Percentiles rank a stretch among this genome's conserved stretches.
These are phyloP conservation scores for Leucocoprinus birnbaumii DNA, from an alignment of 768 basidiomycete species.

Conservation along the genomic window DNA sequence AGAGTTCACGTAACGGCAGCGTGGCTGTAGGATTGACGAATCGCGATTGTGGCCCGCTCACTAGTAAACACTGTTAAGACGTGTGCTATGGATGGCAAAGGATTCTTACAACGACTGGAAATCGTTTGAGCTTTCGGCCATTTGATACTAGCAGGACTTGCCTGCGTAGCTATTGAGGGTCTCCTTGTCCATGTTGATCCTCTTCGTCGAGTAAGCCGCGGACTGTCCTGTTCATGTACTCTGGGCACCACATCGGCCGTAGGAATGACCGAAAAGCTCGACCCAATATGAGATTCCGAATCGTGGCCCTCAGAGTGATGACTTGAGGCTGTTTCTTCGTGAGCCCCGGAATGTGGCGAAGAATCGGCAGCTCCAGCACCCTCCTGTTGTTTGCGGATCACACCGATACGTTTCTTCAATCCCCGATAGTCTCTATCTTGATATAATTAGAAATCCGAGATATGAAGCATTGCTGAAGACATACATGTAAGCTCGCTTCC, in stretches of 20 bases:
- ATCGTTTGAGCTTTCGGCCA: conserved; percentile 1
- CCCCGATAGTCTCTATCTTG: conserved; percentile 63
- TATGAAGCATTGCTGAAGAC: not conserved
- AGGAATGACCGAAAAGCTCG: conserved; percentile 1
- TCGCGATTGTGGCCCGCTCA: not conserved
- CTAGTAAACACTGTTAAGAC: not conserved
- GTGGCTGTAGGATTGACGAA: conserved; percentile 20
- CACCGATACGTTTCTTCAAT: conserved; percentile 64
- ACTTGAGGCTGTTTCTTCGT: conserved; percentile 10
- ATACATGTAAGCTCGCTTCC: conserved; percentile 67
- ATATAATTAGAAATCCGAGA: not conserved
- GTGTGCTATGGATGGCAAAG: not conserved
- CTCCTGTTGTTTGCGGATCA: conserved; percentile 42
- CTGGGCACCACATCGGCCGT: not conserved
- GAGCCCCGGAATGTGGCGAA: not conserved
- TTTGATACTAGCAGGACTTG: not conserved
- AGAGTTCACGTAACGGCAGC: conserved; percentile 42
- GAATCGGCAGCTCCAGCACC: conserved; percentile 21
- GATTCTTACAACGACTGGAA: conserved; percentile 14
- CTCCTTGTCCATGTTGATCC: not conserved
- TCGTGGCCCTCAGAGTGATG: not conserved
- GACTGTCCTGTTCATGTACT: not conserved
- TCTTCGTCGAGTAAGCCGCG: not conserved
- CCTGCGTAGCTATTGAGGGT: conserved; percentile 3
- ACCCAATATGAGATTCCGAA: not conserved